Base-by-base conservation (phyloP, 805 yeast genomes). In the Metschnikowia cerradonensis region DNA sequence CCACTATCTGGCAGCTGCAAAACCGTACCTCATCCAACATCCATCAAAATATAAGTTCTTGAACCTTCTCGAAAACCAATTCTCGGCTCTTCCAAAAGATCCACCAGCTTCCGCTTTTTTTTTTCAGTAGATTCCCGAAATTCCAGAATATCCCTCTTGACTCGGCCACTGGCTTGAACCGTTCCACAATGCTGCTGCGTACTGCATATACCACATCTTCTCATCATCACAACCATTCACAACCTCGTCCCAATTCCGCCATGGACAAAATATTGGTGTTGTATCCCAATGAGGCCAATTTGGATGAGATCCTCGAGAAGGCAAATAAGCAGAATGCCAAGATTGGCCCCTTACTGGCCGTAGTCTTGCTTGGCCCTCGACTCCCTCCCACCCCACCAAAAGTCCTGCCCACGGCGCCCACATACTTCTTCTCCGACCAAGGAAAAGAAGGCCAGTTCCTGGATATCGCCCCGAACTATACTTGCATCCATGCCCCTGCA, bases 311-410 rank as follows among this genome's bases (percentile, higher is more conserved):
- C 0, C 57, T 78, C 5, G 64, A 58, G 38, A 73, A 77, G 47
- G 74, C 82, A 3, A 78, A 80, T 57, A 53, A 69, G 1, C 73
- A 84, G 46, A 70, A 83, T 57, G 51, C 61, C 20, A 84, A 81
- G 57, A 82, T 82, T 41, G 90, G 90, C 0, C 90, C 90, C 0
- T 86, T 86, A 59, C 84, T 77, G 42, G 69, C 77, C 2, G 76
- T 78, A 0, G 37, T 85, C 1, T 59, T 84, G 4, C 57, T 84
- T 6, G 88, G 88, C 17, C 55, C 55, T 10, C 54, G 57, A 6
- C 23, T 40, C 23, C 44, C 40, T 32, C 42, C 55, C 15, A 42
- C 42, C 31, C 30, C 60, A 23, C 70, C 73, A 6, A 23, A 52
- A 3, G 64, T 58, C 8, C 47, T 49, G 3, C 43, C 64, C 23